Evolutionary conservation across 208 protist species (phyloP).

Genomic region (Zelonia costaricensis): DNA sequence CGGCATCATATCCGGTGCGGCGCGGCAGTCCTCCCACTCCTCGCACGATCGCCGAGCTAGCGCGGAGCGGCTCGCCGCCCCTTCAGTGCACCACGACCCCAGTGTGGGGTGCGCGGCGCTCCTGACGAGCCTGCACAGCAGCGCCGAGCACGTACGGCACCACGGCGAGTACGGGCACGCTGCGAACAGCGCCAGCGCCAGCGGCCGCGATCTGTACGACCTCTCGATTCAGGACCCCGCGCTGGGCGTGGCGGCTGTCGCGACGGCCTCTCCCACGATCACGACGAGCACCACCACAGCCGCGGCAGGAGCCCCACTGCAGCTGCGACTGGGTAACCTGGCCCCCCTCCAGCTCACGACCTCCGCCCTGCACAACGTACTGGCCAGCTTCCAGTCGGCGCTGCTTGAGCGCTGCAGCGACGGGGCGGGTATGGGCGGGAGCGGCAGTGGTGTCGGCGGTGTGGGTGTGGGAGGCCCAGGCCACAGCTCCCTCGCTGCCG

Average conservation of each 20-base stretch:
- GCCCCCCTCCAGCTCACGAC: constrained; percentile 20
- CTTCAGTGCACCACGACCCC: too few relatives aligned
- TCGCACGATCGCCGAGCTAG: not conserved
- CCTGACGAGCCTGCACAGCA: too few relatives aligned
- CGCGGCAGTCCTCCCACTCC: not conserved
- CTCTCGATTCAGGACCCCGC: not conserved
- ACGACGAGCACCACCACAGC: not conserved
- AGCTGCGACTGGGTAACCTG: not conserved
- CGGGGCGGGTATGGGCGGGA: not conserved
- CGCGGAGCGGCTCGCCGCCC: too few relatives aligned
- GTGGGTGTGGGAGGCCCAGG: not conserved
- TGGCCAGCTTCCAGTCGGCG: constrained; percentile 29
- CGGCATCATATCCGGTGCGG: not conserved
- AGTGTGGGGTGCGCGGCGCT: not conserved
- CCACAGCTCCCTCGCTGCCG: not conserved
- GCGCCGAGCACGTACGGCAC: too few relatives aligned
- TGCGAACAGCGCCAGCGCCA: too few relatives aligned
- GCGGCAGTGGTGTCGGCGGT: not conserved
- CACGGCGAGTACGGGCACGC: too few relatives aligned
- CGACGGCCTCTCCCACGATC: not conserved
- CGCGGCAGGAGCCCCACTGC: too few relatives aligned
- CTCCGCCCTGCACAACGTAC: constrained; percentile 17
- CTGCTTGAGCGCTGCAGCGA: constrained; percentile 10
- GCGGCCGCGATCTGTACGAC: not conserved
- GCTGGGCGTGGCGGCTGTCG: not conserved